Base-by-base conservation (phyloP, 345 rosid genomes). In the Moricandia arvensis region DNA sequence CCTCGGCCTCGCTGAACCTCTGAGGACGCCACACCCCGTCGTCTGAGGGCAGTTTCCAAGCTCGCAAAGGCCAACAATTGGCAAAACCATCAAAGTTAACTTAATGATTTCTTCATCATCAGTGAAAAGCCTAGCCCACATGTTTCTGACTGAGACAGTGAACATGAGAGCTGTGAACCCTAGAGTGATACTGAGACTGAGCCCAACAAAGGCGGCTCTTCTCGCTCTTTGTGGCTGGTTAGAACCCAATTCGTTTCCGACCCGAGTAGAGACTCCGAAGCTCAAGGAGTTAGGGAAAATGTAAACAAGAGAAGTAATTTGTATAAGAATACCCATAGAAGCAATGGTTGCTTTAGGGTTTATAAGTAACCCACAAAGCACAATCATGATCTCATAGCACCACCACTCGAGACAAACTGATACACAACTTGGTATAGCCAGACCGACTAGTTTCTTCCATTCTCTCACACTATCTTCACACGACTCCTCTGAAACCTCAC, bases 381-480 rank as follows among this genome's bases (percentile, higher is more conserved):
- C 43, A 29, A 69, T 75, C 79, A 75, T 75, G 60, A 75, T 75
- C 69, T 75, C 79, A 60, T 75, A 75, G 34, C 74, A 75, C 79
- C 79, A 75, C 79, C 79, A 75, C 57, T 76, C 80, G 16, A 76
- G 75, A 54, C 75, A 76, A 37, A 76, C 75, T 37, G 70, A 69
- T 54, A 63, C 7, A 38, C 79, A 75, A 29, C 79, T 75, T 16
- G 79, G 79, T 68, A 75, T 61, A 4, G 79, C 64, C 3, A 75
- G 69, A 37, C 35, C 9, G 33, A 76, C 13, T 1, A 76, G 8
- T 38, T 61, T 76, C 47, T 38, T 76, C 75, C 80, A 76, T 75
- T 69, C 79, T 47, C 53, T 75, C 30, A 41, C 66, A n/a, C 72
- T 30, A 24, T 59, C 78, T 18, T 60, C 73, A 66, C 7, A 43